phyloP scores from a whole-genome alignment of 139 green algal species.

The Coelastrella sp. region DNA sequence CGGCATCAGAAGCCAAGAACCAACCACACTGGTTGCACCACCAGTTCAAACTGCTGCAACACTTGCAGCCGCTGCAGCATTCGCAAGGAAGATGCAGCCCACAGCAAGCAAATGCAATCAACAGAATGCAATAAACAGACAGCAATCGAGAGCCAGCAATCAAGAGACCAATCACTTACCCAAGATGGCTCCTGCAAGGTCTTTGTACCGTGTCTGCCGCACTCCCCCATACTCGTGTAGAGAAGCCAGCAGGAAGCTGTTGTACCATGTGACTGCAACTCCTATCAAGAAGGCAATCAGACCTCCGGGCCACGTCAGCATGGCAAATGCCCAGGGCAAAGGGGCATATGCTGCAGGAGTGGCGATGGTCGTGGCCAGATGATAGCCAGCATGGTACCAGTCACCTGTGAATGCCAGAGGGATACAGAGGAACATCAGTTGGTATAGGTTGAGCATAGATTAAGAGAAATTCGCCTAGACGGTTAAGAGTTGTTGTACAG shows the following conservation, averaged over 20 bases:
- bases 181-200: slow-evolving; percentile 38
- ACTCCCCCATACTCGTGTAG: slow-evolving; percentile 53
- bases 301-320: slow-evolving; percentile 49
- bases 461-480: too few species aligned
- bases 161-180: neutral
- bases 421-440: neutral
- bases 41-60: too few species aligned
- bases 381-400: slow-evolving; percentile 54
- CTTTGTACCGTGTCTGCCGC: slow-evolving; percentile 50
- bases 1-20: too few species aligned
- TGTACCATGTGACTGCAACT: slow-evolving; percentile 38
- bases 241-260: slow-evolving; percentile 48
- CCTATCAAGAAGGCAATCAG: slow-evolving; percentile 47
- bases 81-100: too few species aligned
- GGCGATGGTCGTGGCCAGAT: slow-evolving; percentile 62
- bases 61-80: too few species aligned
- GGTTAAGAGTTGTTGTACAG: neutral
- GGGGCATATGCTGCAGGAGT: slow-evolving; percentile 57
- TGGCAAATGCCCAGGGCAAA: slow-evolving; percentile 55
- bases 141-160: too few species aligned
- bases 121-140: too few species aligned
- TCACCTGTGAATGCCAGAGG: slow-evolving; percentile 31
- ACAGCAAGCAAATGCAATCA: too few species aligned
- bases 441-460: too few species aligned
- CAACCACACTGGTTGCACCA: too few species aligned